Conservation (phyloP, 2,329 filamentous ascomycete species). For the Penicillium sp. region DNA sequence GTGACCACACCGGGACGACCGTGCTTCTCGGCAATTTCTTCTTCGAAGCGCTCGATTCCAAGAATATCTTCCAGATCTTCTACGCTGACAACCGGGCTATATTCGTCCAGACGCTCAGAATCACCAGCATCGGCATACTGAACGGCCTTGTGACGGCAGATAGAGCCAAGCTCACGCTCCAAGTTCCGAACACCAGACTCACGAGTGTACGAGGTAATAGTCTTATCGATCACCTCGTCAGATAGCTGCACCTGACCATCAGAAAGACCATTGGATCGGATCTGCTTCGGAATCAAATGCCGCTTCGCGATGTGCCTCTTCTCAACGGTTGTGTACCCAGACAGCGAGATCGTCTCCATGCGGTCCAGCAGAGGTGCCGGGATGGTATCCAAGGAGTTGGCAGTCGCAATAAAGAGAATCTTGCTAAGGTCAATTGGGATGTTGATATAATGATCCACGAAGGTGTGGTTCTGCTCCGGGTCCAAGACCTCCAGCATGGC, state of each 20-base stretch:
- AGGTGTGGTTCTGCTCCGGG: conserved; percentile 93
- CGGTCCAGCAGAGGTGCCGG: conserved; percentile 90
- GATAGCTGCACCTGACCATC: conserved; percentile 73
- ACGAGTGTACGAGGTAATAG: conserved; percentile 94
- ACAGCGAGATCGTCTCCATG: conserved; percentile 93
- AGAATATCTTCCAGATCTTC: conserved; percentile 87
- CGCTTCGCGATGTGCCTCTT: conserved; percentile 92
- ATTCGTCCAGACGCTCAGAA: conserved; percentile 63
- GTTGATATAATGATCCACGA: conserved; percentile 94
- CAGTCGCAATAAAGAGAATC: conserved; percentile 95
- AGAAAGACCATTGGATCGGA: conserved; percentile 81
- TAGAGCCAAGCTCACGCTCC: conserved; percentile 90
- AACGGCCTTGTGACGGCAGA: conserved; percentile 93
- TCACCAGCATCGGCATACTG: conserved; percentile 92
- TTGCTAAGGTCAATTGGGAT: conserved; percentile 95
- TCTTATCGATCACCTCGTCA: conserved; percentile 85
- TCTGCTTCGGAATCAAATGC: conserved; percentile 95
- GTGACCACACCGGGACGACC: conserved; percentile 88
- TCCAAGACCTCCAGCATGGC: conserved; percentile 98
- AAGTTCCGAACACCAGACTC: conserved; percentile 95
- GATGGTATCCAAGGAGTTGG: conserved; percentile 92
- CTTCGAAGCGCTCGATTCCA: conserved; percentile 89
- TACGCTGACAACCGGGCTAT: conserved; percentile 70
- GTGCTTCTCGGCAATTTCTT: conserved; percentile 87
- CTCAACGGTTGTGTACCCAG: conserved; percentile 94